Base-by-base conservation (phyloP, 805 yeast genomes). In the Nakazawaea laoshanensis region DNA sequence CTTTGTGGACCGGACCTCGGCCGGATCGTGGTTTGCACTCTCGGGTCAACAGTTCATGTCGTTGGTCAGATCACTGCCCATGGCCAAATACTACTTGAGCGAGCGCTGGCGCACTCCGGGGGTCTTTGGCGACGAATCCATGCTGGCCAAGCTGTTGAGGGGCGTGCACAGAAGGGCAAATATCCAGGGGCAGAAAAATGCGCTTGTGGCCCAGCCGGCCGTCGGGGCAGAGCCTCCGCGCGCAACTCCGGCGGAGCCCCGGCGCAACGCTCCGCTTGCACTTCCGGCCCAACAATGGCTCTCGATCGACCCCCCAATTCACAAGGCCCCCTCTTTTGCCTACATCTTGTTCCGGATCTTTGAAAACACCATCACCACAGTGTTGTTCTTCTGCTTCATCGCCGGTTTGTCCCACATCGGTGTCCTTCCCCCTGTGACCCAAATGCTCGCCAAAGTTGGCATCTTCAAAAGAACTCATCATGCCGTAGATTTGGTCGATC, bases 11-110 rank as follows among this genome's bases (percentile, higher is more conserved):
- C 66, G 76, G 19, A 74, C 87, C 0, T 62, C 60, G 19, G 61
- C 63, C 29, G 77, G 80, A 3, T 65, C 80, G 1, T 88, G 95
- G 95, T 84, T 71, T 60, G 96, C 95, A 4, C 65, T 89, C 71
- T 81, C 94, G 15, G 81, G 77, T 43, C 51, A 57, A 16, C 67
- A 76, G 43, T 89, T 79, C 50, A 96, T 96, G 0, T 77, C 94
- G 0, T 55, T 89, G 30, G 86, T 89, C 7, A 72, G 74, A 36
- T 71, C 85, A 6, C 92, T 96, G 0, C 89, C 94, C 0, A 46
- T 69, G 2, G 79, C 95, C 0, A 63, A 69, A 32, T 86, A 79
- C 56, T 75, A 69, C 25, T 42, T 53, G 14, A 45, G 61, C 41
- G 65, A 60, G 26, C 50, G 61, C 24, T 67, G 72, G 68, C 56